Percentiles rank a stretch among this genome's conserved stretches.
These are phyloP conservation scores for Gastrolobium bilobum DNA, from an alignment of 306 rosid genomes.

Conservation along the genomic window DNA sequence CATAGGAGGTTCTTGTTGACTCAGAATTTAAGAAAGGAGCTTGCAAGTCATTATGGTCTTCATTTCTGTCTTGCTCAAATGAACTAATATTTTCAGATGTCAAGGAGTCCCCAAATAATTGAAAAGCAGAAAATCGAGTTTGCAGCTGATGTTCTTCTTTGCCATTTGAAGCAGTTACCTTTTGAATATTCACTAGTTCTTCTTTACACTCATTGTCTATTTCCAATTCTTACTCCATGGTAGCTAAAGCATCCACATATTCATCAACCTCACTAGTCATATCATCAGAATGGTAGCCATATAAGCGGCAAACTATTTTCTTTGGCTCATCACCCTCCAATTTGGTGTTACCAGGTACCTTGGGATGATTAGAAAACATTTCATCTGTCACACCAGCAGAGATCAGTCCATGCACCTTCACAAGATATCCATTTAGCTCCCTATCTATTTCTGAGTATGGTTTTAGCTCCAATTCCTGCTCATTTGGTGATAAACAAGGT, in stretches of 20 bases:
- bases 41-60: not conserved
- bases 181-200: slow-evolving; percentile 45
- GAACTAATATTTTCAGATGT: slow-evolving; percentile 63
- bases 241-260: slow-evolving; percentile 72
- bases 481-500: slow-evolving; percentile 53
- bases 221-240: slow-evolving; percentile 60
- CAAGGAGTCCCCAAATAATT: slow-evolving; percentile 60
- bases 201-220: slow-evolving; percentile 47
- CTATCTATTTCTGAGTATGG: slow-evolving; percentile 43
- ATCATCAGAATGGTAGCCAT: slow-evolving; percentile 69
- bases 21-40: slow-evolving; percentile 5
- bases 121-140: slow-evolving; percentile 62
- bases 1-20: slow-evolving; percentile 4
- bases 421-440: slow-evolving; percentile 45
- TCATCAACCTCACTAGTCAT: slow-evolving; percentile 74
- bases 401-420: slow-evolving; percentile 51
- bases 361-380: slow-evolving; percentile 15
- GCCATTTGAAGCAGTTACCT: slow-evolving; percentile 54
- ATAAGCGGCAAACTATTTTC: not conserved
- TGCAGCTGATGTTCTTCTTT: slow-evolving; percentile 54
- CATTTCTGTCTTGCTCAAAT: not conserved
- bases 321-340: too few species aligned
- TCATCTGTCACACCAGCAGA: slow-evolving; percentile 49
- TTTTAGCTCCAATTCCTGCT: slow-evolving; percentile 51
- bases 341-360: too few species aligned